Percentiles rank a stretch among this genome's conserved stretches.
These are phyloP conservation scores for Lyophyllum decastes DNA, from an alignment of 768 basidiomycete species.

Conservation along the genomic window DNA sequence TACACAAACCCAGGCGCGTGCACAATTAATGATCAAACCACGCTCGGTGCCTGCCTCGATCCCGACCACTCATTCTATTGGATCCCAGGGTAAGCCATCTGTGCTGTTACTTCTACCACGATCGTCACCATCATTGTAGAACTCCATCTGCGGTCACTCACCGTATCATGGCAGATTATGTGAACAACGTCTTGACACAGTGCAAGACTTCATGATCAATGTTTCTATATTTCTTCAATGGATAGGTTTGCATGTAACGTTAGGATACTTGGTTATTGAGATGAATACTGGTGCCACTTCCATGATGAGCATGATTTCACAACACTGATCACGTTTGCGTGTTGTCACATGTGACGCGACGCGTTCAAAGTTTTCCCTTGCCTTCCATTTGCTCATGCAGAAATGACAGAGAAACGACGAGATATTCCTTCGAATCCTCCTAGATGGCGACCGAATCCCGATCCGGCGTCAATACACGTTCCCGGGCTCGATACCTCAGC, in stretches of 20 bases:
- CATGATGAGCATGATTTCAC: no score
- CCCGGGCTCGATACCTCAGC: conserved; percentile 75
- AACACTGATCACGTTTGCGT: not conserved
- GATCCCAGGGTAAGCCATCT: conserved; percentile 19
- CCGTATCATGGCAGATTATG: conserved; percentile 19
- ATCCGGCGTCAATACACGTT: conserved; percentile 65
- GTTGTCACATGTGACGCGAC: conserved; percentile 12
- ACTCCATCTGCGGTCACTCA: conserved; percentile 20
- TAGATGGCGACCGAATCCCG: conserved; percentile 65
- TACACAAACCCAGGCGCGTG: conserved; percentile 37
- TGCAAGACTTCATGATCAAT: conserved; percentile 6
- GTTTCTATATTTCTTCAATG: not conserved
- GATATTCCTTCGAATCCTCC: conserved; percentile 60
- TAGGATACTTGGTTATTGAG: not conserved
- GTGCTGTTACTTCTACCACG: not conserved
- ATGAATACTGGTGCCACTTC: not conserved
- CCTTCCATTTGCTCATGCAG: conserved; percentile 15
- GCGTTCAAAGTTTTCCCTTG: not conserved
- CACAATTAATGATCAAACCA: conserved; percentile 8
- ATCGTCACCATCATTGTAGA: conserved; percentile 1
- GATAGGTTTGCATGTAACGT: not conserved
- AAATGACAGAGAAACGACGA: conserved; percentile 35
- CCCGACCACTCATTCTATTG: conserved; percentile 23
- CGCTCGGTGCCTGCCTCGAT: conserved; percentile 17
- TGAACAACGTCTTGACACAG: conserved; percentile 16